A percentile compares a stretch with the other conserved stretches of the same genome.
phyloP scores from a whole-genome alignment of 495 filamentous ascomycete genomes.

The Lepraria neglecta region DNA sequence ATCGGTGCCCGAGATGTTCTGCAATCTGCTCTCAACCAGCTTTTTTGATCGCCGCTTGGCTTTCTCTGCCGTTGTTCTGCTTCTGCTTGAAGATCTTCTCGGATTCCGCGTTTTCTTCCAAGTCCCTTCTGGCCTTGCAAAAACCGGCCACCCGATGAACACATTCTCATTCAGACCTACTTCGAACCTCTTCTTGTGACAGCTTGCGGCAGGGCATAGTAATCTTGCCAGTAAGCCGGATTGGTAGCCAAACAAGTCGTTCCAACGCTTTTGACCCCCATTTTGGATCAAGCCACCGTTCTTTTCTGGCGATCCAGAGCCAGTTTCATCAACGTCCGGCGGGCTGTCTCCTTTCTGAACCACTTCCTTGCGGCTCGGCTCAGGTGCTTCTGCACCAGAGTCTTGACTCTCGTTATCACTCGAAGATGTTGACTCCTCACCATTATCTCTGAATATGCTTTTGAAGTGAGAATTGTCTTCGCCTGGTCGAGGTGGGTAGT shows the following conservation, averaged over 20 bases:
- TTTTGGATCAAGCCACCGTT: neutral
- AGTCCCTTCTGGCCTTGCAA: slow-evolving; percentile 73
- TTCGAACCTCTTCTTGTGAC: slow-evolving; percentile 82
- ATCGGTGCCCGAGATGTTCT: slow-evolving; percentile 10
- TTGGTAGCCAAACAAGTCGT: slow-evolving; percentile 25
- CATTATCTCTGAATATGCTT: slow-evolving; percentile 15
- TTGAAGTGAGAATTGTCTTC: slow-evolving; percentile 27
- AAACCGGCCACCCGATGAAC: slow-evolving; percentile 83
- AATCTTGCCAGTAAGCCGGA: slow-evolving; percentile 69
- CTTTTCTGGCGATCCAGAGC: slow-evolving; percentile 32
- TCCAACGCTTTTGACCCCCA: slow-evolving; percentile 14
- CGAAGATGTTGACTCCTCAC: slow-evolving; percentile 20
- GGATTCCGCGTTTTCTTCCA: slow-evolving; percentile 75
- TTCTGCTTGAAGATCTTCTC: slow-evolving; percentile 33
- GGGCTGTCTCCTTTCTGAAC: slow-evolving; percentile 10
- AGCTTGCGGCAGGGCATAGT: slow-evolving; percentile 69
- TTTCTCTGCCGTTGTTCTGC: slow-evolving; percentile 16
- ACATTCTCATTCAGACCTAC: slow-evolving; percentile 75
- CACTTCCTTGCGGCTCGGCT: slow-evolving; percentile 26
- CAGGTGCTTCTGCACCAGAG: slow-evolving; percentile 40
- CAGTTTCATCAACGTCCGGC: slow-evolving; percentile 42
- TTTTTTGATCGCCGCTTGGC: neutral
- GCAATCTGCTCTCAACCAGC: neutral
- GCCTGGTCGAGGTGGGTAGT: slow-evolving; percentile 68
- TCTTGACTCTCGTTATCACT: slow-evolving; percentile 39